These are phyloP conservation scores for Umbilicus rupestris DNA, from an alignment of 164 flowering plant genomes.

Conservation along the genomic window DNA sequence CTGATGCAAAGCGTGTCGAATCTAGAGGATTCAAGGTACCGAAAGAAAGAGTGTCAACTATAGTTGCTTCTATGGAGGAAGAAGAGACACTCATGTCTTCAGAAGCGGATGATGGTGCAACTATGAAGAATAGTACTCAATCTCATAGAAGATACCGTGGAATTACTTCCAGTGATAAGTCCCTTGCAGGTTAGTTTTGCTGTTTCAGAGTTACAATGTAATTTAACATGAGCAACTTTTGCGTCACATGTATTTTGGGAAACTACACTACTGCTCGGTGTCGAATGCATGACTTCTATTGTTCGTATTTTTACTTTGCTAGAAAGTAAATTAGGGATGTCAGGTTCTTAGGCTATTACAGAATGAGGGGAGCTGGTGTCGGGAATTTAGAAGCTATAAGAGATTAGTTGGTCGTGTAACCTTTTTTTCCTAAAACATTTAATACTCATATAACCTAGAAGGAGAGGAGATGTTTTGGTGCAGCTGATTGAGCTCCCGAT, in stretches of 20 bases:
- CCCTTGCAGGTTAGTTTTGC: constrained; percentile 31
- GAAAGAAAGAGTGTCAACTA: constrained; percentile 35
- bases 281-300: background rate
- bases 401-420: background rate
- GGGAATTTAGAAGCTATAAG: background rate
- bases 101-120: constrained; percentile 33
- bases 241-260: no score
- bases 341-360: background rate
- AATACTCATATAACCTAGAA: background rate
- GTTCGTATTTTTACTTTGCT: background rate
- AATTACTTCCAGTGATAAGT: constrained; percentile 20
- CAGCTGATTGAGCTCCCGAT: no score
- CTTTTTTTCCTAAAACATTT: background rate
- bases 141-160: constrained; percentile 58
- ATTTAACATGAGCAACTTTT: background rate
- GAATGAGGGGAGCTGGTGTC: background rate
- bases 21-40: constrained; percentile 65
- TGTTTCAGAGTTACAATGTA: background rate
- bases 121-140: constrained; percentile 11
- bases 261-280: background rate
- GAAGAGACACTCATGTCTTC: constrained; percentile 35
- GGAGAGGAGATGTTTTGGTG: background rate
- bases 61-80: constrained; percentile 51
- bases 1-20: constrained; percentile 46
- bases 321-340: background rate